Evolutionary conservation across 352 stramenopile species (phyloP), one percentile per base, ranked within the genome.

Genomic region (Phytophthora cajani): DNA sequence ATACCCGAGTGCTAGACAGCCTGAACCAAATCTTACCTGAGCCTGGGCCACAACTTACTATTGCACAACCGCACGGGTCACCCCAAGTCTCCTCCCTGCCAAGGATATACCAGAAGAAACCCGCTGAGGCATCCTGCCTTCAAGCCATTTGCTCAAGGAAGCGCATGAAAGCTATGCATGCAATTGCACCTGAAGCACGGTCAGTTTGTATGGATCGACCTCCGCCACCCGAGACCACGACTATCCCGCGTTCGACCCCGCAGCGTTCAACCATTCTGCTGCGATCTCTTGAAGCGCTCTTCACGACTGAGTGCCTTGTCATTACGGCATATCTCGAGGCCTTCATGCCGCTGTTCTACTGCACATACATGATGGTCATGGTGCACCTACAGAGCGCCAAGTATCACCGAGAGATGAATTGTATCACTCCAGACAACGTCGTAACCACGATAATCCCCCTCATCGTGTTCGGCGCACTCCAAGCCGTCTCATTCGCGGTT

Each of bases 311-410:
- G 42, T 84, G 72, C 53, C 56, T 76, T 27, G 36, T 72, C 8
- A 70, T 84, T 3, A 56, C 72, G 17, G 77, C 79, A n/a, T 84
- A 79, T 44, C 32, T 72, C 3, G 73, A 84, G 44, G 66, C 70
- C 6, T 62, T 84, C 25, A 74, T 84, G 59, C 70, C 77, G 0
- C 27, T 77, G 2, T 70, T 81, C 23, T 79, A 79, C 56, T 62
- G 23, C n/a, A 69, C 23, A 2, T 72, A 49, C 19, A 63, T 69
- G 51, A 2, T 64, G 4, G 32, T 62, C 8, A 69, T 80, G 69
- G 32, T 69, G 2, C 21, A 57, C 1, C 61, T 77, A 17, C 64
- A 62, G 0, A 79, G 74, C 50, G 56, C 47, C 1, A 8, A 60
- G 8, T 67, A 60, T 46, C 60, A 67, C 38, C 53, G 49, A 27